Percentiles rank a stretch among this genome's conserved stretches.
These are phyloP conservation scores for Poteriospumella lacustris DNA, from an alignment of 108 stramenopile species.

Conservation along the genomic window DNA sequence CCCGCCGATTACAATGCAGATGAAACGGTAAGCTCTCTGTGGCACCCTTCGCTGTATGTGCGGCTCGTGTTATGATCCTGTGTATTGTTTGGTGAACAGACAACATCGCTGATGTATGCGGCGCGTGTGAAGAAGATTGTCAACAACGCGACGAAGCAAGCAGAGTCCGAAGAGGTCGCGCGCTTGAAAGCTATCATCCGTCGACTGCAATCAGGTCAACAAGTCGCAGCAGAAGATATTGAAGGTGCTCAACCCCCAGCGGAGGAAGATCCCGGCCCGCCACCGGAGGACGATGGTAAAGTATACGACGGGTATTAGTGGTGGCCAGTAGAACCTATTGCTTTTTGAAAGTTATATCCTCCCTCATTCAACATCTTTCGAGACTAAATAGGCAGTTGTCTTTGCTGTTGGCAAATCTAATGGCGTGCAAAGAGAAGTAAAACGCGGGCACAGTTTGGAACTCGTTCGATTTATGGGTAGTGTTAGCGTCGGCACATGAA, in stretches of 20 bases:
- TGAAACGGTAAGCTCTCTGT: conserved; percentile 53
- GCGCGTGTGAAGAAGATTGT: conserved; percentile 55
- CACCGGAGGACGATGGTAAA: conserved; percentile 2
- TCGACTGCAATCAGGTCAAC: conserved; percentile 41
- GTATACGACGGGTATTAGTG: conserved; percentile 2
- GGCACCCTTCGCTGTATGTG: no score
- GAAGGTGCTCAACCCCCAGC: not conserved
- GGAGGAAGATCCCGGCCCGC: not conserved
- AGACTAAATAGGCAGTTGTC: no score
- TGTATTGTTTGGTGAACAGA: no score
- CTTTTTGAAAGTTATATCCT: no score
- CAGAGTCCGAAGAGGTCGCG: conserved; percentile 46
- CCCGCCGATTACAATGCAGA: conserved; percentile 65
- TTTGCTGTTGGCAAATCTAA: no score
- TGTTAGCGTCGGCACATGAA: no score
- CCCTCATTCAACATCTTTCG: no score
- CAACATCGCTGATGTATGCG: conserved; percentile 42
- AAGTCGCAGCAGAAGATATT: conserved; percentile 28
- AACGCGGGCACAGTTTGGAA: no score
- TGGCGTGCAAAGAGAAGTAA: no score
- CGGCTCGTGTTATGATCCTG: no score
- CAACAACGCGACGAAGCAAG: conserved; percentile 50
- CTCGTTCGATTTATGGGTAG: no score
- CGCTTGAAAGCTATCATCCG: conserved; percentile 48
- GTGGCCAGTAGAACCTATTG: not conserved